Evolutionary conservation across 1,284 basidiomycete species (phyloP).

Genomic region (Trametes polyzona): DNA sequence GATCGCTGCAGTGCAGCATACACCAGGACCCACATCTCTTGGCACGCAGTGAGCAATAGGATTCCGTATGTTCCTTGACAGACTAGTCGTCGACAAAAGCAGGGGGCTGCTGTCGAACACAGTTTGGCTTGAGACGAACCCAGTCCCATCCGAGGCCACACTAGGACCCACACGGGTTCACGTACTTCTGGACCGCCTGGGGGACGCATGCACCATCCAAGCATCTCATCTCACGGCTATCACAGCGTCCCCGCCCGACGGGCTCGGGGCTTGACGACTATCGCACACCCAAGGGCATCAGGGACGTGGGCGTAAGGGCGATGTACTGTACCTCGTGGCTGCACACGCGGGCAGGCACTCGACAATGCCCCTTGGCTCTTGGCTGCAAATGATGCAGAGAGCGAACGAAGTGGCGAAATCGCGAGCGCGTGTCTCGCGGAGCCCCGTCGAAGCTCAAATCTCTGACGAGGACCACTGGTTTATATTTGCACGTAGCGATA

Average conservation of each 20-base stretch:
- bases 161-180: not conserved
- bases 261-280: too few species aligned
- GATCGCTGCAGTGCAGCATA: not conserved
- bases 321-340: not conserved
- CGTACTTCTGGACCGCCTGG: too few species aligned
- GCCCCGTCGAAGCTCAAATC: too few species aligned
- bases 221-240: too few species aligned
- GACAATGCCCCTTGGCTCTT: not conserved
- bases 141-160: not conserved
- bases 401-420: not conserved
- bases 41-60: not conserved
- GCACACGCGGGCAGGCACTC: not conserved
- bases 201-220: too few species aligned
- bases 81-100: too few species aligned
- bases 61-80: not conserved
- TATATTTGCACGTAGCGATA: too few species aligned
- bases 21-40: slow-evolving; percentile 4
- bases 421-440: not conserved
- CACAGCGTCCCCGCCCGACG: too few species aligned
- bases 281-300: not conserved
- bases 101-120: not conserved
- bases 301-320: not conserved
- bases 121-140: not conserved
- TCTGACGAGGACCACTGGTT: too few species aligned
- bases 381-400: not conserved